phyloP scores from a whole-genome alignment of 257 asterid species.

The Thymus mandschuricus region DNA sequence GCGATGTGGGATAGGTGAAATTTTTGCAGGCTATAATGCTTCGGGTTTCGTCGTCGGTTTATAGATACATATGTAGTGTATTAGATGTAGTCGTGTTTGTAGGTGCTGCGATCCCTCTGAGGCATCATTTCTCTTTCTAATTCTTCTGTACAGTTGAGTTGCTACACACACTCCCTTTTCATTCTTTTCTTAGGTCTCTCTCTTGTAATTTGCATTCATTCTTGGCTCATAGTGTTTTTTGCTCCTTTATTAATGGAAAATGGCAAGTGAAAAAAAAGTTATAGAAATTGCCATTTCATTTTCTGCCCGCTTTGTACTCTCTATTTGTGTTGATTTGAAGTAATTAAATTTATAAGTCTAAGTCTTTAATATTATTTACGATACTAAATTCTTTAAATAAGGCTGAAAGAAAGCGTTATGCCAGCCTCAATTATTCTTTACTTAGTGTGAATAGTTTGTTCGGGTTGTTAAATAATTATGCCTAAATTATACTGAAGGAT shows the following conservation, averaged over 20 bases:
- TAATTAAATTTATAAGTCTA: neutral
- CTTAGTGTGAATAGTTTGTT: too few species aligned
- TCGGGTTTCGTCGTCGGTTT: constrained; percentile 29
- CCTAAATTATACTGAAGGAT: too few species aligned
- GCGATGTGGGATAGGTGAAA: constrained; percentile 87
- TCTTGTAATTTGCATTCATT: constrained; percentile 62
- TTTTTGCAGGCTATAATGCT: constrained; percentile 49
- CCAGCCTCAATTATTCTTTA: too few species aligned
- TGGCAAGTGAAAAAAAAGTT: constrained; percentile 24
- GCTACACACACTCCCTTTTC: constrained; percentile 21
- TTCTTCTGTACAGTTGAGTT: constrained; percentile 73
- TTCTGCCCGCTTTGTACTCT: neutral
- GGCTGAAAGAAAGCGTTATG: too few species aligned
- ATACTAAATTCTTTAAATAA: too few species aligned
- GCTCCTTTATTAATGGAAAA: constrained; percentile 33
- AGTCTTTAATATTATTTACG: too few species aligned
- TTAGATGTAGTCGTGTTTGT: constrained; percentile 32
- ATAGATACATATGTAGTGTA: constrained; percentile 28
- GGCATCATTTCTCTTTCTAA: constrained; percentile 38
- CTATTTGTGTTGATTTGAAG: neutral
- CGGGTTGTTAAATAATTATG: too few species aligned
- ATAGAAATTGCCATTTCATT: constrained; percentile 11
- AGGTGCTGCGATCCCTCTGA: constrained; percentile 34
- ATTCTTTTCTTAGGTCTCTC: constrained; percentile 33
- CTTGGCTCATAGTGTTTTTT: constrained; percentile 36